Evolutionary conservation across 345 rosid species (phyloP).

Genomic region (Barbarea vulgaris): DNA sequence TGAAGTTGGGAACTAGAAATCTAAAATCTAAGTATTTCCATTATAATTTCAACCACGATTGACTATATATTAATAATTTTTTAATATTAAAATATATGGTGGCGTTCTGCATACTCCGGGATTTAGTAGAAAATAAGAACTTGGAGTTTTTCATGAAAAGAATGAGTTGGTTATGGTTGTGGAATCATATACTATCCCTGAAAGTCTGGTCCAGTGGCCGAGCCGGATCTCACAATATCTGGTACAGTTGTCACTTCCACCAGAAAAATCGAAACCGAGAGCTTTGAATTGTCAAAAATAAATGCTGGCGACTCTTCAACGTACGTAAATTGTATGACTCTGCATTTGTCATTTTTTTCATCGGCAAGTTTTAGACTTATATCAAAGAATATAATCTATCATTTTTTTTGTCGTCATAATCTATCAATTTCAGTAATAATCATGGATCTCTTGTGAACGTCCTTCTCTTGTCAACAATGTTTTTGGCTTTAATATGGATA

Average conservation of each 20-base stretch:
- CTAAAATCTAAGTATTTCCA: background rate
- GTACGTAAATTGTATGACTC: background rate
- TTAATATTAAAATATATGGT: background rate
- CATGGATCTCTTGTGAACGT: background rate
- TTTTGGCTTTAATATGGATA: background rate
- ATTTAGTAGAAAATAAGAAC: background rate
- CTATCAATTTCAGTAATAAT: background rate
- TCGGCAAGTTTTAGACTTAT: constrained; percentile 16
- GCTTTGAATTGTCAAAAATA: constrained; percentile 30
- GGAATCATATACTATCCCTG: background rate
- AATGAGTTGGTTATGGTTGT: background rate
- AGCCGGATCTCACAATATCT: constrained; percentile 11
- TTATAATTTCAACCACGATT: background rate
- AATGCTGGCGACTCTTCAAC: constrained; percentile 27
- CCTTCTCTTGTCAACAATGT: background rate
- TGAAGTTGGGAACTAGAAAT: background rate
- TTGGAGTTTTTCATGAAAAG: background rate
- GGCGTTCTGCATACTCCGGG: background rate
- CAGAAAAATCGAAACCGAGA: constrained; percentile 12
- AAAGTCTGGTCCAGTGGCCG: background rate
- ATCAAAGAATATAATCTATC: background rate
- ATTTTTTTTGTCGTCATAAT: background rate
- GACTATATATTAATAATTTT: background rate
- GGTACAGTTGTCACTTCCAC: constrained; percentile 19
- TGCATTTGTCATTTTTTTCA: background rate